Base-by-base conservation (phyloP, 2,329 filamentous ascomycete species). In the Cordyceps fumosorosea region DNA sequence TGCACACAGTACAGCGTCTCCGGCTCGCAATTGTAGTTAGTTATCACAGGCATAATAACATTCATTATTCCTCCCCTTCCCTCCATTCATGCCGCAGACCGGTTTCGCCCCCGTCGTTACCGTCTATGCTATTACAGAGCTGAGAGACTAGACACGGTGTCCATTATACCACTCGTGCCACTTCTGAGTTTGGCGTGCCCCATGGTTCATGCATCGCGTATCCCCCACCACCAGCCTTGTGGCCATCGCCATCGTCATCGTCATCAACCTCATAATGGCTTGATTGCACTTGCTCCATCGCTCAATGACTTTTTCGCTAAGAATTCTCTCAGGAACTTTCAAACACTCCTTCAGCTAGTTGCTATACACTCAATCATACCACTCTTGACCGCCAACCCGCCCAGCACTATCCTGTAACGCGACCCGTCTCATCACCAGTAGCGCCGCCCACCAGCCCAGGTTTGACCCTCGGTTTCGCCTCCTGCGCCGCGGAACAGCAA, bases 391-490 rank as follows among this genome's bases (percentile, higher is more conserved):
- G 22, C 24, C 34, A 18, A 53, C 11, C 10, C 10, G n/a, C 32
- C 56, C 52, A 52, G 24, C 42, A 52, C 24, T 24, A 60, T 48
- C 52, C 59, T 62, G 60, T 56, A 62, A 62, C 60, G 44, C 18
- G 3, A 51, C 22, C 34, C 53, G 60, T 62, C 60, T 55, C 60
- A 62, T 44, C 45, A 24, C 24, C 24, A 50, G 34, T 50, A n/a
- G 52, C 60, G 53, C 34, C 45, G 37, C 45, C 53, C 53, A 62
- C 60, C 34, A 14, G 44, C 20, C 22, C 29, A 40, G 24, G 59
- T 62, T 62, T 62, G 52, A 62, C 20, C 60, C 12, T 56, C 18
- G 45, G 60, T 62, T 62, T 62, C 60, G 60, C 20, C 29, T 62
- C 56, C 34, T 42, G n/a, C 48, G 48, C 57, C 57, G 57, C 48